A percentile compares a stretch with the other conserved stretches of the same genome.
phyloP scores from a whole-genome alignment of 1,139 yeast genomes.

The Scheffersomyces lignicola region DNA sequence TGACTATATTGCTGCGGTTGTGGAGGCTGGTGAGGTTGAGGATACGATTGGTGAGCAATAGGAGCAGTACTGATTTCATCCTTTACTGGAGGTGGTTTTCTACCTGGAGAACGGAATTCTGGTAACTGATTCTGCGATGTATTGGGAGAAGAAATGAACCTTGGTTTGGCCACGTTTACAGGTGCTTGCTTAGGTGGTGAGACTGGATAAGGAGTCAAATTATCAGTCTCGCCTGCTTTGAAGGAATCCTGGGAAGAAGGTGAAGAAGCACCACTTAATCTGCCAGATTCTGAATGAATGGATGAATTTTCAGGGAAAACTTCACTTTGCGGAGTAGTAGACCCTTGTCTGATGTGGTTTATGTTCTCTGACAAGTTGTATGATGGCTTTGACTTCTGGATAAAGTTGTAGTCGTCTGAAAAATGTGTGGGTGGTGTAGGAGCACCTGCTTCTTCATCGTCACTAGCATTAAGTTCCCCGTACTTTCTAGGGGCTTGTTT shows the following conservation, averaged over 20 bases:
- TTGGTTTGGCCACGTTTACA: constrained; percentile 20
- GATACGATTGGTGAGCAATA: constrained; percentile 11
- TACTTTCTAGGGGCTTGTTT: constrained; percentile 4
- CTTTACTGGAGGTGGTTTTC: constrained; percentile 7
- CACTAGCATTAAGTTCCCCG: constrained; percentile 9
- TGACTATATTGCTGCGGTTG: constrained; percentile 3
- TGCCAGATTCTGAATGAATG: constrained; percentile 30
- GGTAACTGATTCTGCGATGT: constrained; percentile 31
- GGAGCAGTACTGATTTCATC: constrained; percentile 12
- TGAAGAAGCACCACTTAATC: constrained; percentile 18
- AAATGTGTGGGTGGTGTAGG: constrained; percentile 26
- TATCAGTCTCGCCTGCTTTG: constrained; percentile 7
- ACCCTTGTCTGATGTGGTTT: constrained; percentile 20
- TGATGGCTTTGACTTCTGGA: constrained; percentile 14
- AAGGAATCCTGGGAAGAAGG: constrained; percentile 10
- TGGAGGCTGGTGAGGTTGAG: constrained; percentile 7
- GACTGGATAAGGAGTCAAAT: constrained; percentile 11
- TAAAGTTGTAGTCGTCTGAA: constrained; percentile 6
- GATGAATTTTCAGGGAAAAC: constrained; percentile 15
- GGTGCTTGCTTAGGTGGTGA: constrained; percentile 14
- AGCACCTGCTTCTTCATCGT: constrained; percentile 19
- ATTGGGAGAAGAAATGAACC: constrained; percentile 37
- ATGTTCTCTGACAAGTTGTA: constrained; percentile 15
- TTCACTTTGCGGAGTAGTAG: constrained; percentile 18
- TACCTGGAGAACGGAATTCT: constrained; percentile 12